These are phyloP conservation scores for Exophiala mesophila DNA, from an alignment of 2,329 filamentous ascomycete genomes.

Conservation along the genomic window DNA sequence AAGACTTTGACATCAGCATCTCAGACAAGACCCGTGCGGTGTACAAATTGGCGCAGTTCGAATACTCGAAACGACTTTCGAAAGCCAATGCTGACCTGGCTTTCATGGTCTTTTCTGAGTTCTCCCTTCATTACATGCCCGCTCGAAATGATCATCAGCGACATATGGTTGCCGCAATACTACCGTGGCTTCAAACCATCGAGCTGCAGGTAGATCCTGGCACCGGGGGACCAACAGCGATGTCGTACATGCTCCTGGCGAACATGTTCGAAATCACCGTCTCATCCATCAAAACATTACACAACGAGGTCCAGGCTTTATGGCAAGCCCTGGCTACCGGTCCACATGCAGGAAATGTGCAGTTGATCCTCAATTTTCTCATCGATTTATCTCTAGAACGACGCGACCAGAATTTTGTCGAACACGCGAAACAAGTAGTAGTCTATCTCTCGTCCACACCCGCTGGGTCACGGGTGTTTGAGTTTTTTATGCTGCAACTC, in stretches of 20 bases:
- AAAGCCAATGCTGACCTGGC: slow-evolving; percentile 84
- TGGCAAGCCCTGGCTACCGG: slow-evolving; percentile 96
- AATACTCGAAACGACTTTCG: slow-evolving; percentile 85
- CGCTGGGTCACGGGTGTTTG: slow-evolving; percentile 84
- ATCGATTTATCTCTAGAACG: slow-evolving; percentile 89
- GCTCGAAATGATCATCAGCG: slow-evolving; percentile 76
- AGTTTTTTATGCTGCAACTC: slow-evolving; percentile 87
- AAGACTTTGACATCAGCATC: slow-evolving; percentile 97
- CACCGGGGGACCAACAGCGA: slow-evolving; percentile 73
- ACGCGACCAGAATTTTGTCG: slow-evolving; percentile 95
- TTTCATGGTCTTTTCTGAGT: slow-evolving; percentile 93
- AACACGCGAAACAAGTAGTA: slow-evolving; percentile 96
- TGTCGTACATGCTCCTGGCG: slow-evolving; percentile 89
- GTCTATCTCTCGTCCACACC: slow-evolving; percentile 87
- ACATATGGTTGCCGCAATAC: slow-evolving; percentile 87
- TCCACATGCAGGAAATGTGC: slow-evolving; percentile 87
- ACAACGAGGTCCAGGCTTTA: slow-evolving; percentile 94
- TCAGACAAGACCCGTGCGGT: slow-evolving; percentile 98
- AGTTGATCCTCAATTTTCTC: slow-evolving; percentile 91
- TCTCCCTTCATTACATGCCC: slow-evolving; percentile 87
- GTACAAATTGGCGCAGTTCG: slow-evolving; percentile 95
- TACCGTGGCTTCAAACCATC: slow-evolving; percentile 94
- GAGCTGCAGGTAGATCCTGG: slow-evolving; percentile 89
- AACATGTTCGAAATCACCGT: slow-evolving; percentile 97
- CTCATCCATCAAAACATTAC: slow-evolving; percentile 77